Evolutionary conservation across 1,139 yeast genomes (phyloP), one percentile per base, ranked within the genome.

Genomic region (Geotrichum restrictum): DNA sequence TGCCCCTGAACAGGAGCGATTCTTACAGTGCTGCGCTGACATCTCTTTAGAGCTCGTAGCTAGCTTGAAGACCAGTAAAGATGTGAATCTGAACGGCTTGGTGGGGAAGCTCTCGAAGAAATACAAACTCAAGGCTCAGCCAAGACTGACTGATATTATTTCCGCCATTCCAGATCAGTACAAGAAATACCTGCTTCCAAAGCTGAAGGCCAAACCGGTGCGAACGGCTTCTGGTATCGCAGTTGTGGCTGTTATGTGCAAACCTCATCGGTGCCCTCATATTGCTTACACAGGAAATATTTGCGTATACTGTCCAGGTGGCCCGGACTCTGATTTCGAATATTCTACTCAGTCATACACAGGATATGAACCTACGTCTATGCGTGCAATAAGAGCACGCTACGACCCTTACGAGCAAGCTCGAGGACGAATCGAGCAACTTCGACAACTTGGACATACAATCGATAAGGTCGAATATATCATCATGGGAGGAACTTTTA

Each of bases 381-480:
- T 93, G 99, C 79, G 99, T 64, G 98, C 98, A 10, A 93, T 93
- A 60, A 77, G 98, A 59, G 98, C 98, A 0, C 79, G 98, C 62
- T 94, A 93, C 66, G 98, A 93, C 68, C 98, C 99, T 0, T 93
- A 89, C 68, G 98, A 94, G 69, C 99, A 93, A 69, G 98, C 98
- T 1, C 78, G 98, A 68, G 99, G 99, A 45, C 82, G 99, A 68
- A 85, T 93, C 45, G 99, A 93, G 65, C 99, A 93, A 73, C 77
- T 93, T 59, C 80, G 96, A 61, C 96, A 86, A 69, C 76, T 93
- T 59, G 99, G 99, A 16, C 99, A 93, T 67, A 85, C 95, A 1
- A 93, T 93, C 51, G 98, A 93, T 68, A 93, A 93, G 69, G 98
- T 93, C 13, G 99, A 93, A 69, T 93, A 93, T 68, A 93, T 93